Base-by-base conservation (phyloP, 2,329 filamentous ascomycete species). In the Penicillium sp. region DNA sequence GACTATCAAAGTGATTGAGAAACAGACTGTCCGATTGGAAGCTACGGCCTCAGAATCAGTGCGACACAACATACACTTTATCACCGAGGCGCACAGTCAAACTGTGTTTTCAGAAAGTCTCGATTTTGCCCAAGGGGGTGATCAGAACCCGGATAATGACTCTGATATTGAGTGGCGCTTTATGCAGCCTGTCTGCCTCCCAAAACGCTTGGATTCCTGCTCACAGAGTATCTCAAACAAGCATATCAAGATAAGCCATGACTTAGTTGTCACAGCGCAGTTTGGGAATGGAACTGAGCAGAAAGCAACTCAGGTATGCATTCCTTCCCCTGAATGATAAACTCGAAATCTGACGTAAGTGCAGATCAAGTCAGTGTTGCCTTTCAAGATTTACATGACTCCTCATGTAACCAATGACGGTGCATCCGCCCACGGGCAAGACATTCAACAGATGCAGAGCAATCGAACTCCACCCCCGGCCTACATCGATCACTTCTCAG, bases 1-100 rank as follows among this genome's bases (percentile, higher is more conserved):
- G 9, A 57, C 55, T 1, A 22, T 58, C 11, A 21, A 56, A 14
- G 47, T 64, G 0, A 5, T 55, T 5, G 61, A 65, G 40, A 58
- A 60, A 13, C 62, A 64, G 6, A 45, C 43, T 24, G 45, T 61
- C 3, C 52, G 43, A 14, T 36, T 65, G 4, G 42, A 40, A 9
- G 63, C 63, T 0, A 54, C 63, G 4, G 63, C 63, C 7, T 32
- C 57, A 1, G 55, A 65, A 18, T 50, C 61, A 14, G 53, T 45
- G n/a, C 54, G 45, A 9, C 54, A 53, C 8, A 55, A 57, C 14
- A 40, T 56, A 2, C 41, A 51, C 6, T 59, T 54, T 38, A 34
- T 63, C 2, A 55, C 55, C n/a, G 57, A 55, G 3, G 45, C 42
- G 22, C 45, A 45, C 13, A 50, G 46, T 10, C 48, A 58, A 11